Base-by-base conservation (phyloP, 2,329 filamentous ascomycete genomes). In the Aspergillus versicolor region DNA sequence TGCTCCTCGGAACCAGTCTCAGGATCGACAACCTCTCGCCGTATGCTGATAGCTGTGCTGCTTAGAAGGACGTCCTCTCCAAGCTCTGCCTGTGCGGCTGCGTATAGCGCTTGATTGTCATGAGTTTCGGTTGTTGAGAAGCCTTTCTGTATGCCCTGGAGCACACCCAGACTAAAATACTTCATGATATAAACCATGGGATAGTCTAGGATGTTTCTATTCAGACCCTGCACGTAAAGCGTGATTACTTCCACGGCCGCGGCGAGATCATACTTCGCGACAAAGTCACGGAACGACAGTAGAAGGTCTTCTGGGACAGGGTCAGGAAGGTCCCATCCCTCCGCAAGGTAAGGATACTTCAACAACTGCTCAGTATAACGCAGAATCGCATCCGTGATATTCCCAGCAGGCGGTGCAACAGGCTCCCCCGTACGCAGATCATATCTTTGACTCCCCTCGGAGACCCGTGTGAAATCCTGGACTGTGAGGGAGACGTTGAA, bases 101-200 rank as follows among this genome's bases (percentile, higher is more conserved):
- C 71, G 56, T 78, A 81, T 1, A 80, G 57, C 12, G 63, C 63
- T n/a, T 75, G 71, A 46, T 75, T 74, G 62, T 78, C 76, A 32
- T 70, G 62, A 1, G 75, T 71, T 3, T 71, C 67, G 19, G 72
- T 74, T 4, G 67, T 65, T 6, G 67, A 58, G 30, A 67, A 64
- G 2, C 58, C 61, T 7, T 65, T 70, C 41, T 69, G 63, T 19
- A 78, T 65, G 2, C 67, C 68, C 13, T 70, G 64, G 1, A 71
- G 63, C 60, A 78, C 74, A 8, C 43, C 41, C 7, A 61, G 17
- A 64, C 69, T 9, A 65, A 67, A 61, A 8, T 61, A 53, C 40
- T 70, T 62, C 57, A 69, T 49, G 15, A 65, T 51, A 40, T 69
- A 68, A 0, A 69, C 21, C 0, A 67, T 58, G 5, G 62, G 61